A percentile compares a stretch with the other conserved stretches of the same genome.
Evolutionary conservation across 176 grass and related monocot genomes (phyloP).

Genomic region (Oryza glumipatula): DNA sequence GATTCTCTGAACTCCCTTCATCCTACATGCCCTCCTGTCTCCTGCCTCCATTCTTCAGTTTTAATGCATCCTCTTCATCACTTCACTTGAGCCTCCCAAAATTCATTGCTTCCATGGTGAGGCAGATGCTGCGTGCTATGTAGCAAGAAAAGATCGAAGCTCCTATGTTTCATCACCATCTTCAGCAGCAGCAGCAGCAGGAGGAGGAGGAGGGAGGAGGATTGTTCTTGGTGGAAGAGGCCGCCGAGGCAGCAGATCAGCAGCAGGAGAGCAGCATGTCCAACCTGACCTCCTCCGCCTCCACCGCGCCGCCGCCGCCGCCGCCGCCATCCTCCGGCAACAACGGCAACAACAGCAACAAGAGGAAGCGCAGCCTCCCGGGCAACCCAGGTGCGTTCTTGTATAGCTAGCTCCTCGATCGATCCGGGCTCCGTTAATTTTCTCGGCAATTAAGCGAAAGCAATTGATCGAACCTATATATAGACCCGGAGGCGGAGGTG

Average conservation of each 20-base stretch:
- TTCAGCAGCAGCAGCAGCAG: conserved; percentile 25
- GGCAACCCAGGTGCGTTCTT: conserved; percentile 76
- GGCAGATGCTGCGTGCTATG: not conserved
- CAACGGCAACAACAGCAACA: conserved; percentile 44
- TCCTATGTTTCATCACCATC: conserved; percentile 40
- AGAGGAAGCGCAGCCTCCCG: conserved; percentile 89
- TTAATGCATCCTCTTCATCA: conserved; percentile 4
- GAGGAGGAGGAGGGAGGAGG: not conserved
- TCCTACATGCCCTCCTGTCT: conserved; percentile 15
- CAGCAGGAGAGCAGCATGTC: conserved; percentile 58
- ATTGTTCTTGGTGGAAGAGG: not conserved
- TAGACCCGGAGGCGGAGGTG: conserved; percentile 92
- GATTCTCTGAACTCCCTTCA: conserved; percentile 32
- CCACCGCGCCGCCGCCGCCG: not conserved
- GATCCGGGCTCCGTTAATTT: too few species aligned
- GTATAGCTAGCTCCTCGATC: not conserved
- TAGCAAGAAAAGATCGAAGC: conserved; percentile 25
- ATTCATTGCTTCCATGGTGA: conserved; percentile 27
- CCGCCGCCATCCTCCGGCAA: conserved; percentile 12
- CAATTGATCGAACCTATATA: not conserved
- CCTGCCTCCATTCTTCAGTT: conserved; percentile 41
- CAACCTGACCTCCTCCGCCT: conserved; percentile 55
- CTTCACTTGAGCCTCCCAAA: not conserved
- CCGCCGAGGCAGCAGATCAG: conserved; percentile 31
- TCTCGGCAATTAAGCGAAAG: not conserved